These are phyloP conservation scores for Sporobolus alterniflorus DNA, from an alignment of 202 grass and related monocot species.

Conservation along the genomic window DNA sequence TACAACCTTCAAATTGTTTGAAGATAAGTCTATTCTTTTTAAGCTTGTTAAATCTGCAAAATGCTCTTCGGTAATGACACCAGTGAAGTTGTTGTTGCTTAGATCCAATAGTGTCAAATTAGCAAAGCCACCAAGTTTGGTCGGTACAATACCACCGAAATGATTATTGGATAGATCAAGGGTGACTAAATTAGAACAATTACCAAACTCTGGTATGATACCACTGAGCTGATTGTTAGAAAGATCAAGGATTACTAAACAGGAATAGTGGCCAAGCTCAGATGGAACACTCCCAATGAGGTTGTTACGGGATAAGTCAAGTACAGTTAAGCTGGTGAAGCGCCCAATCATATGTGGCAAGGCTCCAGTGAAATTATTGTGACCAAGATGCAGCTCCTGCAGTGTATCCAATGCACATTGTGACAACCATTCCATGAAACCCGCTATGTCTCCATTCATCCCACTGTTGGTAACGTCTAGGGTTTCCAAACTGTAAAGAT, in stretches of 20 bases:
- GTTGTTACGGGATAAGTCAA: conserved; percentile 7
- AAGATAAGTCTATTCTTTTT: background rate
- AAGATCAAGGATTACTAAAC: background rate
- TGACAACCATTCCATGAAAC: background rate
- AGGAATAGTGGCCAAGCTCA: background rate
- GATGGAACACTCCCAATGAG: background rate
- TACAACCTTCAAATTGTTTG: background rate
- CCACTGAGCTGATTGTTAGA: background rate
- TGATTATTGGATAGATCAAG: conserved; percentile 15
- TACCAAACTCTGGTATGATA: background rate
- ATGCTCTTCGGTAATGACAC: conserved; percentile 29
- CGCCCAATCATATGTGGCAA: background rate
- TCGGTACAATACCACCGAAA: background rate
- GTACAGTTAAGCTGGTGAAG: conserved; percentile 6
- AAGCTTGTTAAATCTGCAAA: background rate
- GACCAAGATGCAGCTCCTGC: conserved; percentile 13
- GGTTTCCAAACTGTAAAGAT: background rate
- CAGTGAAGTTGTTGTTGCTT: background rate
- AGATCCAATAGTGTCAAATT: conserved; percentile 5
- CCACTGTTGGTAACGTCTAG: background rate
- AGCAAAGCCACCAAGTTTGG: conserved; percentile 13
- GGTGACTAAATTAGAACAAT: background rate
- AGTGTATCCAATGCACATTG: background rate
- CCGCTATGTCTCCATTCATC: background rate
- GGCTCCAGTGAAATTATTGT: background rate